Percentiles rank a stretch among this genome's conserved stretches.
Evolutionary conservation across 2,329 filamentous ascomycete genomes (phyloP).

Genomic region (Clarireedia monteithiana): DNA sequence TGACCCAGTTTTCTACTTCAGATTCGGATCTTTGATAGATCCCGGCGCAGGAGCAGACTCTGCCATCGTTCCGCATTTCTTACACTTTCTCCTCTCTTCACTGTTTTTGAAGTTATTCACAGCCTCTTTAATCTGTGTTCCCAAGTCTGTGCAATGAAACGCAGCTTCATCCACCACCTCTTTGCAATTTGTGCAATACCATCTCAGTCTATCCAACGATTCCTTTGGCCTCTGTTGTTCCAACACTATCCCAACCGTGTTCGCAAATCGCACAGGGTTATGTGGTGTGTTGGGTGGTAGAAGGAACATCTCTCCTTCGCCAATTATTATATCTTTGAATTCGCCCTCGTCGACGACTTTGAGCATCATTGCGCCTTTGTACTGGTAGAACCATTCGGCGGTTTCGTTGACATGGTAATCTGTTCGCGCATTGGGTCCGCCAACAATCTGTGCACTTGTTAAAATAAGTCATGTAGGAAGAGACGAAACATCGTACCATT

Average conservation of each 20-base stretch:
- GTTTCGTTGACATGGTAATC: slow-evolving; percentile 99
- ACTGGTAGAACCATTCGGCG: slow-evolving; percentile 96
- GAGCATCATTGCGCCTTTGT: slow-evolving; percentile 87
- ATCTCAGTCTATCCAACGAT: slow-evolving; percentile 71
- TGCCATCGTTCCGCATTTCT: slow-evolving; percentile 67
- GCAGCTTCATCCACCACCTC: slow-evolving; percentile 74
- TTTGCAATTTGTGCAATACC: slow-evolving; percentile 74
- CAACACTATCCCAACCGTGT: slow-evolving; percentile 90
- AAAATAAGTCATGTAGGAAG: neutral
- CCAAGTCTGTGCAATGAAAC: slow-evolving; percentile 85
- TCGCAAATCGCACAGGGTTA: slow-evolving; percentile 85
- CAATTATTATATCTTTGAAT: slow-evolving; percentile 82
- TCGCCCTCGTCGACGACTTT: slow-evolving; percentile 70
- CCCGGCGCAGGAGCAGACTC: slow-evolving; percentile 58
- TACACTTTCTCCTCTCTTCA: slow-evolving; percentile 64
- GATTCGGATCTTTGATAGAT: slow-evolving; percentile 51
- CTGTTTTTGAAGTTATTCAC: slow-evolving; percentile 74
- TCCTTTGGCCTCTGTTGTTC: slow-evolving; percentile 71
- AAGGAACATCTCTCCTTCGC: slow-evolving; percentile 89
- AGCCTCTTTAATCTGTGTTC: slow-evolving; percentile 88
- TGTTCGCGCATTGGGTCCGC: slow-evolving; percentile 89
- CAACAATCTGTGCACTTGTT: slow-evolving; percentile 60
- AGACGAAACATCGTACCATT: slow-evolving; percentile 47
- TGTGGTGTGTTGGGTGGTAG: slow-evolving; percentile 92
- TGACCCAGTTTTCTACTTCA: slow-evolving; percentile 18